Conservation (phyloP, 1,284 basidiomycete species). For the Ceratobasidium sp. region DNA sequence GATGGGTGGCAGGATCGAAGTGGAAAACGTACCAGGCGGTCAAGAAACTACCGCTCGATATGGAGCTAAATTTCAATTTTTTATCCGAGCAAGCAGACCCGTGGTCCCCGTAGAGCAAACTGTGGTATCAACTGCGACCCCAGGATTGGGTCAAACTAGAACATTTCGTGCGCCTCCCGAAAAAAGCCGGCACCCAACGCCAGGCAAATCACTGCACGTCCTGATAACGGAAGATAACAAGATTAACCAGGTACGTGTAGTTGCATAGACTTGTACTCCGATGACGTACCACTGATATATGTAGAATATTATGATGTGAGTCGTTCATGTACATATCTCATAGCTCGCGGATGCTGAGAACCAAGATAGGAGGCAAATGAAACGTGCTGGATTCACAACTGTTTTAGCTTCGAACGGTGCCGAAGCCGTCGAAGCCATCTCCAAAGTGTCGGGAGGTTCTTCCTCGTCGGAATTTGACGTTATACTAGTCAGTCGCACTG, state of each 20-base stretch:
- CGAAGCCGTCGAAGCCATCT: constrained; percentile 46
- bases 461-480: constrained; percentile 43
- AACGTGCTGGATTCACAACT: constrained; percentile 45
- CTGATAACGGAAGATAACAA: constrained; percentile 48
- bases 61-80: constrained; percentile 48
- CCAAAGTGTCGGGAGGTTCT: not conserved
- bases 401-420: constrained; percentile 46
- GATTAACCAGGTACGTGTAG: constrained; percentile 41
- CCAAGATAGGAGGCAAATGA: constrained; percentile 43
- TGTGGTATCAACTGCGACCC: not conserved
- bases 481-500: constrained; percentile 44
- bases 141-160: too few species aligned
- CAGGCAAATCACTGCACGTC: constrained; percentile 38
- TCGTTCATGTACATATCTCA: constrained; percentile 31
- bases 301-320: constrained; percentile 41
- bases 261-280: not conserved
- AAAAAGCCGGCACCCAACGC: not conserved
- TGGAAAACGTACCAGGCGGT: constrained; percentile 36
- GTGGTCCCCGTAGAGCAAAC: not conserved
- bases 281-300: constrained; percentile 40
- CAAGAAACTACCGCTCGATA: not conserved
- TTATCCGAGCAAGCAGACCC: constrained; percentile 42
- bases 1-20: constrained; percentile 47
- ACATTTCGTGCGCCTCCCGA: not conserved
- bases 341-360: not conserved